Evolutionary conservation across 2,329 filamentous ascomycete genomes (phyloP), one percentile per base, ranked within the genome.

Genomic region (Hypoxylon sp.): DNA sequence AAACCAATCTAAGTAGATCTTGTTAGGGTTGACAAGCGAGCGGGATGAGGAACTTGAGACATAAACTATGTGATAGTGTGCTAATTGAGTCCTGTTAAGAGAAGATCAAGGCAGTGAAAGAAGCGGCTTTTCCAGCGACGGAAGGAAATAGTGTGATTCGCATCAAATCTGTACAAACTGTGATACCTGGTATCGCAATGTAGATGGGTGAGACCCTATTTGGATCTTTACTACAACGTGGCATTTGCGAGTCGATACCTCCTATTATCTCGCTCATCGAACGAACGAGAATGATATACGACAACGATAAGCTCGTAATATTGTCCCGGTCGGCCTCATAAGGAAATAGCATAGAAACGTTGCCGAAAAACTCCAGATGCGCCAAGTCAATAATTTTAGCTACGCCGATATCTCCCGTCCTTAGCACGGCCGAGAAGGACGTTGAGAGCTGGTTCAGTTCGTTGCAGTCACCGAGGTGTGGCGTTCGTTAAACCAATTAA

Each of bases 401-500:
- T 55, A 56, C 37, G 50, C 55, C 48, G 68, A 67, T 65, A 47
- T 55, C 52, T 67, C 31, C 54, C 57, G 59, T 62, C 56, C 66
- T 71, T 72, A 61, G 68, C 62, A 59, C 56, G 51, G 31, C 67
- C 56, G 63, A 63, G 48, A 58, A 57, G n/a, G 57, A 51, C 50
- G 47, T 59, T 53, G 48, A 65, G 29, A 46, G 26, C 52, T 59
- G 39, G 54, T 53, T 57, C 35, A 58, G 58, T 52, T 56, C 26
- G 47, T 64, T 63, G 57, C 56, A 47, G 63, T 67, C 67, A 65
- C 69, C 69, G 69, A 67, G 67, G 47, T 65, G 66, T 69, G 66
- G 69, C 66, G 63, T 60, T 57, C 48, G 53, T 44, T 31, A 47
- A 51, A 19, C 68, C 65, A 68, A 70, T 70, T 24, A 65, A 44